These are phyloP conservation scores for Dioszegia hungarica DNA, from an alignment of 768 basidiomycete species.

Conservation along the genomic window DNA sequence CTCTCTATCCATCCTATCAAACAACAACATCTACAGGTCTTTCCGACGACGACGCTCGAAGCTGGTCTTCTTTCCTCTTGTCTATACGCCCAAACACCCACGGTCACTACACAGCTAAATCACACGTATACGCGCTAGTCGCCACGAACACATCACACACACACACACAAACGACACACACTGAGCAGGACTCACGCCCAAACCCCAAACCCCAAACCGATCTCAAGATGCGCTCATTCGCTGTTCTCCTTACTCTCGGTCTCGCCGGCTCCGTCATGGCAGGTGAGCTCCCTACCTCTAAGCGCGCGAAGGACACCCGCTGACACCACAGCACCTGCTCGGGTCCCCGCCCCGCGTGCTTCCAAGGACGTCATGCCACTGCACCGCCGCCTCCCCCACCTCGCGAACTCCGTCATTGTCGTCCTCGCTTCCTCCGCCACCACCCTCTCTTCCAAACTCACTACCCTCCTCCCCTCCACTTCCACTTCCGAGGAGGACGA, in stretches of 20 bases:
- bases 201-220: background rate
- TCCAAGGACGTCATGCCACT: conserved; percentile 26
- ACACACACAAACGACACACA: background rate
- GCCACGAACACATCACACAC: background rate
- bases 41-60: background rate
- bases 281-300: conserved; percentile 6
- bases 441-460: background rate
- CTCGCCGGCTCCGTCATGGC: conserved; percentile 17
- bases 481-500: background rate
- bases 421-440: background rate
- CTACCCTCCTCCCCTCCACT: background rate
- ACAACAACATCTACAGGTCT: background rate
- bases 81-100: background rate
- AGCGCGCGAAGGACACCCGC: no score
- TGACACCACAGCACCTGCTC: background rate
- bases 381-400: conserved; percentile 13
- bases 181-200: background rate
- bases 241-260: conserved; percentile 19
- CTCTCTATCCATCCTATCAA: background rate
- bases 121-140: background rate
- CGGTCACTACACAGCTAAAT: background rate
- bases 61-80: conserved; percentile 3
- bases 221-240: conserved; percentile 17
- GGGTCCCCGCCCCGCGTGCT: conserved; percentile 9
- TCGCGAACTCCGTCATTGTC: conserved; percentile 3